Percentiles rank a stretch among this genome's conserved stretches.
These are phyloP conservation scores for Yamadazyma dushanensis DNA, from an alignment of 1,139 yeast genomes.

Conservation along the genomic window DNA sequence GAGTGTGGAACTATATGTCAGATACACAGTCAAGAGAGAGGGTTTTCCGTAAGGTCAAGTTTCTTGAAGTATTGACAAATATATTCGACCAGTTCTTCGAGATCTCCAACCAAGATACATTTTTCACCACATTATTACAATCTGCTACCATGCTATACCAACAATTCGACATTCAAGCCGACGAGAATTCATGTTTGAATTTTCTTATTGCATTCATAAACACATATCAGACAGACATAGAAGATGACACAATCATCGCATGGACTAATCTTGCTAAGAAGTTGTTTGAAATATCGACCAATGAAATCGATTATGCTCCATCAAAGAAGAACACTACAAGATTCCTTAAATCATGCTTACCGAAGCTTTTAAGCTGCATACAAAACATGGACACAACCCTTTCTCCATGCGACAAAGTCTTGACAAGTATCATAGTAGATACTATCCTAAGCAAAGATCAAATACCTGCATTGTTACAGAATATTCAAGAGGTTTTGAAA, in stretches of 20 bases:
- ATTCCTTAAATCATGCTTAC: conserved; percentile 23
- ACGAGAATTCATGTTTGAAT: conserved; percentile 23
- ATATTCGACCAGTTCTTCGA: conserved; percentile 18
- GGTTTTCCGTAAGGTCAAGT: conserved; percentile 33
- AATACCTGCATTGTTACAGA: conserved; percentile 18
- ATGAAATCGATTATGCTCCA: conserved; percentile 24
- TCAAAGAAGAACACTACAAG: conserved; percentile 32
- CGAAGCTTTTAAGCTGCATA: conserved; percentile 10
- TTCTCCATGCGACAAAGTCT: conserved; percentile 2
- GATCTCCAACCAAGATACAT: conserved; percentile 2
- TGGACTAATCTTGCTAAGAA: conserved; percentile 27
- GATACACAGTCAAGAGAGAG: conserved; percentile 24
- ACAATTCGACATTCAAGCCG: conserved; percentile 33
- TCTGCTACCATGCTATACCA: conserved; percentile 19
- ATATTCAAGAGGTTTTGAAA: conserved; percentile 21
- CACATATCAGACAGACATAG: conserved; percentile 12
- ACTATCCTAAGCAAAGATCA: conserved; percentile 21
- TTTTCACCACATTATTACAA: conserved; percentile 17
- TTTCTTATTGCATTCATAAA: conserved; percentile 15
- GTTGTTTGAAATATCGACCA: conserved; percentile 27
- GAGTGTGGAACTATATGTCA: conserved; percentile 35
- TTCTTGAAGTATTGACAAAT: conserved; percentile 19
- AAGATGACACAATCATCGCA: conserved; percentile 5
- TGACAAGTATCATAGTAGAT: conserved; percentile 15
- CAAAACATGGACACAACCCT: conserved; percentile 13